Base-by-base conservation (phyloP, 768 basidiomycete species). In the Phanerochaete carnosa region DNA sequence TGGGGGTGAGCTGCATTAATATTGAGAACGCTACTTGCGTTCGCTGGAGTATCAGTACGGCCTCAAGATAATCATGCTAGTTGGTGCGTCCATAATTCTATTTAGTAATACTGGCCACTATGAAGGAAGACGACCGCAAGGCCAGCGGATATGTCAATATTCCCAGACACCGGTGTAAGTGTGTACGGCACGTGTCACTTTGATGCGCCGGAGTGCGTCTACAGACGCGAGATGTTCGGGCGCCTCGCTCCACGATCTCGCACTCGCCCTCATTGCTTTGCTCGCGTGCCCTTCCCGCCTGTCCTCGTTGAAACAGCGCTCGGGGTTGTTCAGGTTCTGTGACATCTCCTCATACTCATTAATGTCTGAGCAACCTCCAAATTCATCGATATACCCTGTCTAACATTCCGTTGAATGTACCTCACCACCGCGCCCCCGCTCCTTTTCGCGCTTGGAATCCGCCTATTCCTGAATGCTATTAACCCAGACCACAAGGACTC, bases 401-500 rank as follows among this genome's bases (percentile, higher is more conserved):
- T 53, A 19, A 51, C 5, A 5, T 32, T 3, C 52, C 62, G 66
- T 60, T 68, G 60, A 59, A 64, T 81, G 80, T 67, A 71, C 65
- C 71, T 81, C 61, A 77, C 79, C 33, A 84, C 84, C 65, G 83
- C 86, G 57, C 83, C 83, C 62, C 86, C 90, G 58, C 81, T 92
- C 62, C 80, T 92, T 64, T 76, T 90, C 62, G 90, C 90, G 58
- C 80, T 92, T 64, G 87, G 88, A 65, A 85, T 86, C 51, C 89
- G 90, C 62, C 83, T 92, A 58, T 72, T 85, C 56, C 74, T 90
- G 65, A 86, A 89, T 75, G 73, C 69, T 84, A 64, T 83, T 78
- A 62, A 75, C 75, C 63, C 76, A 76, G 60, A 72, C 29, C 63
- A 61, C 66, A 66, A 69, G 23, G 62, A 81, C 28, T 74, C 82